Percentiles rank a stretch among this genome's conserved stretches.
These are phyloP conservation scores for Ascochyta viciae-villosae DNA, from an alignment of 2,329 filamentous ascomycete species.

Conservation along the genomic window DNA sequence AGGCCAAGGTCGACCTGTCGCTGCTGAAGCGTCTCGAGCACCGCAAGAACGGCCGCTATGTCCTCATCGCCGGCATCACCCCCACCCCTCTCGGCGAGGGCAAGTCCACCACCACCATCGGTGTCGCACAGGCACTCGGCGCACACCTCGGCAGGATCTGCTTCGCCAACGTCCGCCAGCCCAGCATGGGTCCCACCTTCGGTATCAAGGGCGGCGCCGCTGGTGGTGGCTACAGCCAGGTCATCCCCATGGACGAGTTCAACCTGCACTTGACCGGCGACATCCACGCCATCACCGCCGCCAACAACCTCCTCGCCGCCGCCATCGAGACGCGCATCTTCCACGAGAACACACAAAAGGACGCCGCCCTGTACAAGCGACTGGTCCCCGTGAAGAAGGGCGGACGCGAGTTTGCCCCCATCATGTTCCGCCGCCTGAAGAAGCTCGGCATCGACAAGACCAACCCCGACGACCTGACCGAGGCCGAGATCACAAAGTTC, in stretches of 20 bases:
- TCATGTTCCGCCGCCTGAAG: constrained; percentile 92
- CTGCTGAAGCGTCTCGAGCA: constrained; percentile 85
- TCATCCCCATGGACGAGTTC: constrained; percentile 99
- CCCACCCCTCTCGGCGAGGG: constrained; percentile 96
- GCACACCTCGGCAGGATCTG: constrained; percentile 86
- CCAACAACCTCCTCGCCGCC: constrained; percentile 95
- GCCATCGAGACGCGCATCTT: constrained; percentile 98
- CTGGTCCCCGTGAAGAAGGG: constrained; percentile 91
- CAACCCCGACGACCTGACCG: constrained; percentile 86
- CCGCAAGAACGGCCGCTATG: constrained; percentile 86
- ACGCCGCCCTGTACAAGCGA: constrained; percentile 83
- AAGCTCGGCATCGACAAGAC: constrained; percentile 97
- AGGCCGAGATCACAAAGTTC: constrained; percentile 86
- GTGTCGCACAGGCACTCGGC: constrained; percentile 88
- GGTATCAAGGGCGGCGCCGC: constrained; percentile 98
- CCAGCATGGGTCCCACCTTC: constrained; percentile 96
- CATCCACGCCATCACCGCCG: constrained; percentile 95
- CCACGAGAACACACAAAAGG: constrained; percentile 95
- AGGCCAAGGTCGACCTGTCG: constrained; percentile 90
- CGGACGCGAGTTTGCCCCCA: constrained; percentile 81
- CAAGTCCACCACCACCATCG: constrained; percentile 98
- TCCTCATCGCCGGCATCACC: constrained; percentile 94
- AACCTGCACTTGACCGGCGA: constrained; percentile 97
- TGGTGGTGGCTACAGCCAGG: constrained; percentile 96
- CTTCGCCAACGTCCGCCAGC: constrained; percentile 96